Evolutionary conservation across 1,139 yeast species (phyloP).

Genomic region (Pichia sorboxylosa): DNA sequence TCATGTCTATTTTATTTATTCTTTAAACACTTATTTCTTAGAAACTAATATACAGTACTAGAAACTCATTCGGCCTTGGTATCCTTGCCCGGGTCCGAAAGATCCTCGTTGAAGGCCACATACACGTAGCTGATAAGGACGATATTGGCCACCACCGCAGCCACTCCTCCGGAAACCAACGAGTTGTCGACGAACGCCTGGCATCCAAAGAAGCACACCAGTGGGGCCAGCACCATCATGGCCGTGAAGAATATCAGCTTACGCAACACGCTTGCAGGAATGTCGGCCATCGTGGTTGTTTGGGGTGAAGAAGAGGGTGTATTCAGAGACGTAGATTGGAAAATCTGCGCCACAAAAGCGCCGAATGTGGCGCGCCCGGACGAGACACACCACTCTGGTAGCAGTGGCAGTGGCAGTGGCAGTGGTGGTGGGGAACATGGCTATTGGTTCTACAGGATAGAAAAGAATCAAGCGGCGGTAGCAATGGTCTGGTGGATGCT

Average conservation of each 20-base stretch:
- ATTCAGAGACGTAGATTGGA: neutral
- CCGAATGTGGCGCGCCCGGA: no score
- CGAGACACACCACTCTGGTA: no score
- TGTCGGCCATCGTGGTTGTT: slow-evolving; percentile 37
- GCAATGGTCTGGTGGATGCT: no score
- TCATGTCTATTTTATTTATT: neutral
- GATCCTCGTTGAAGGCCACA: slow-evolving; percentile 77
- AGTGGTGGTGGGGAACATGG: no score
- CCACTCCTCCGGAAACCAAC: slow-evolving; percentile 75
- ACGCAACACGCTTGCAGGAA: slow-evolving; percentile 53
- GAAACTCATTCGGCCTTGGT: neutral
- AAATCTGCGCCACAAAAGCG: slow-evolving; percentile 1
- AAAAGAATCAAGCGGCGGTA: no score
- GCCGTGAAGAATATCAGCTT: slow-evolving; percentile 80
- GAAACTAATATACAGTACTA: no score
- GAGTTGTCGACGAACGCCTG: slow-evolving; percentile 36
- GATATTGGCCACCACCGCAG: slow-evolving; percentile 78
- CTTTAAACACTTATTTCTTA: neutral
- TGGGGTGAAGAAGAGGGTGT: neutral
- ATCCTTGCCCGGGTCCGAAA: slow-evolving; percentile 29
- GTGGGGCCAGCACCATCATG: slow-evolving; percentile 77
- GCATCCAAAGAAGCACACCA: slow-evolving; percentile 51
- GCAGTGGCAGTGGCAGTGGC: no score
- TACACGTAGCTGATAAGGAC: slow-evolving; percentile 79
- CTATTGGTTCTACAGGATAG: no score